phyloP scores from a whole-genome alignment of 176 grass and related monocot genomes.

The Musa itinerans region DNA sequence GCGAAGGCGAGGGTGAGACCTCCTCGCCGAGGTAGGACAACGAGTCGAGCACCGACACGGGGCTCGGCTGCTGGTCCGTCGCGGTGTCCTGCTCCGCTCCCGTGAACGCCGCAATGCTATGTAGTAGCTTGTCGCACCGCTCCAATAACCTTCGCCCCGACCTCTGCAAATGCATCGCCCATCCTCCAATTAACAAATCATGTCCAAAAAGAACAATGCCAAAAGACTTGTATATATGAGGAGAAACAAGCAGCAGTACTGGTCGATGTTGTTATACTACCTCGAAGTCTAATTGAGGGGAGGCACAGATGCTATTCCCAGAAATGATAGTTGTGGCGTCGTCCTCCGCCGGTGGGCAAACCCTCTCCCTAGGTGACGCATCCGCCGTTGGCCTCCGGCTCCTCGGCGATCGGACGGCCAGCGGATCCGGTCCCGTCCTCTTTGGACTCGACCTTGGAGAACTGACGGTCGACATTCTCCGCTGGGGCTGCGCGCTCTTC shows the following conservation, averaged over 20 bases:
- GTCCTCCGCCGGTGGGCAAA: conserved; percentile 22
- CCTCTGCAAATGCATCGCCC: background rate
- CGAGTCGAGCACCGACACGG: conserved; percentile 81
- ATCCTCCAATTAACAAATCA: too few relatives aligned
- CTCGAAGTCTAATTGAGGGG: conserved; percentile 46
- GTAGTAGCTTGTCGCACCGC: conserved; percentile 21
- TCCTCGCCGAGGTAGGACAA: conserved; percentile 53
- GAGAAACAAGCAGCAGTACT: too few relatives aligned
- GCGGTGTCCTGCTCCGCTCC: background rate
- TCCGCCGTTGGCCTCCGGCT: conserved; percentile 11
- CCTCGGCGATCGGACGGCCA: conserved; percentile 27
- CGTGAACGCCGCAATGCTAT: conserved; percentile 18
- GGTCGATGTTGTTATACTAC: conserved; percentile 16
- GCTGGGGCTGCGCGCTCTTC: conserved; percentile 32
- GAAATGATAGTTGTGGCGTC: conserved; percentile 54
- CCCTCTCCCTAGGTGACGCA: background rate
- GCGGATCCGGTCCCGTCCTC: conserved; percentile 24
- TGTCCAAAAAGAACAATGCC: too few relatives aligned
- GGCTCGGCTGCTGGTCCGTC: conserved; percentile 49
- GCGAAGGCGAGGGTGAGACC: conserved; percentile 54
- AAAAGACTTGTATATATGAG: too few relatives aligned
- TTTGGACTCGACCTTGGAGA: conserved; percentile 27
- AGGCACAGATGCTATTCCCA: conserved; percentile 39
- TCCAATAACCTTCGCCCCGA: conserved; percentile 11
- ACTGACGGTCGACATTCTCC: conserved; percentile 26